Conservation (phyloP, 2,329 filamentous ascomycete species). For the Fusarium sacchari region DNA sequence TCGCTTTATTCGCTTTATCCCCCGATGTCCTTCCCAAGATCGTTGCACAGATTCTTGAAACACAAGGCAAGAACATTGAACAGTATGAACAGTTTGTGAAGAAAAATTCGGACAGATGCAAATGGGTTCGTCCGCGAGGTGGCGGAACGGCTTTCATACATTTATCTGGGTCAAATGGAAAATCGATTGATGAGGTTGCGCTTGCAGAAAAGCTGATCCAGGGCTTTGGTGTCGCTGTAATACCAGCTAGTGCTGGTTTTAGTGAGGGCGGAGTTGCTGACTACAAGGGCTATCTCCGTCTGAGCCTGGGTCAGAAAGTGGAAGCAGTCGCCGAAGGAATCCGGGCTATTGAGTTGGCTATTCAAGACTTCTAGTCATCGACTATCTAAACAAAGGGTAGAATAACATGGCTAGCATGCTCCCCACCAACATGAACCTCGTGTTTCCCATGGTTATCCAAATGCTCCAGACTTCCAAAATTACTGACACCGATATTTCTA, state of each 20-base stretch:
- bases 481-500: not conserved
- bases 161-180: not conserved
- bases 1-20: not conserved
- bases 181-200: not conserved
- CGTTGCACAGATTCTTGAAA: not conserved
- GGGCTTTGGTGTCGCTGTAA: not conserved
- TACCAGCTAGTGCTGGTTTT: not conserved
- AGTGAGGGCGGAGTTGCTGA: not conserved
- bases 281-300: not conserved
- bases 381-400: not conserved
- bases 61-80: not conserved
- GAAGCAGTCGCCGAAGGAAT: not conserved
- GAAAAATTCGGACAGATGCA: not conserved
- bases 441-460: conserved; percentile 5
- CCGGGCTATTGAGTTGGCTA: not conserved
- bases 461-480: conserved; percentile 17
- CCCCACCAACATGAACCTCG: not conserved
- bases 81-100: not conserved
- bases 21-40: not conserved
- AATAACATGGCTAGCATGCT: not conserved
- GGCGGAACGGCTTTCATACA: not conserved
- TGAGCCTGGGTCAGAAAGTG: not conserved
- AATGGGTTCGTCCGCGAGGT: not conserved
- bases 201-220: not conserved
- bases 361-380: not conserved